Base-by-base conservation (phyloP, 352 stramenopile genomes). In the Phytophthora rubi region DNA sequence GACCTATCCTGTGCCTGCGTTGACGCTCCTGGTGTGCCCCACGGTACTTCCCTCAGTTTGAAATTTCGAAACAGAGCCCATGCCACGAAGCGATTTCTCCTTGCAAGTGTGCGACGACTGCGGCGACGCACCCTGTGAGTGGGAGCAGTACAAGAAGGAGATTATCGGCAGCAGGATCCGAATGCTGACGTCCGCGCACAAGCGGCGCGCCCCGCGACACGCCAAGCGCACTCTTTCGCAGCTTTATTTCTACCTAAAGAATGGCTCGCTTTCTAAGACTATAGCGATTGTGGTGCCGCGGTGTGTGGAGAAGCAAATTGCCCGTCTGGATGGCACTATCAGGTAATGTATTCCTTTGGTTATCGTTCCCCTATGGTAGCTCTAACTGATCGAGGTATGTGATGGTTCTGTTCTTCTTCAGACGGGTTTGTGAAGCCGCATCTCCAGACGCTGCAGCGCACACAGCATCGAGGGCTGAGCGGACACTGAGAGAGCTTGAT, bases 101-200 rank as follows among this genome's bases (percentile, higher is more conserved):
- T 6, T 6, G 10, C 45, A 4, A 10, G 18, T 28, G 33, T 59
- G 53, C 33, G n/a, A n/a, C 53, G 49, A 49, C 53, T 59, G 53
- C 53, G 53, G 33, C 53, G 18, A 59, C 12, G 33, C n/a, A 33
- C 53, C 33, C 8, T 59, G 53, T 18, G 53, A 49, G 18, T 49
- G 53, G 53, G n/a, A 9, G 13, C 53, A 30, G 18, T 59, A 59
- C 53, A 18, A 10, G n/a, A 35, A 49, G 8, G 32, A 21, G 28
- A 58, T 48, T 4, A 58, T 58, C 52, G 32, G 15, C 32, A 59
- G 16, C 53, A 59, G 53, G 53, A n/a, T 59, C 33, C 53, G 53
- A 5, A 51, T 59, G 53, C 9, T 48, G 28, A 57, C 30, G 30
- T 21, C 21, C 9, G n/a, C 16, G 4, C 45, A n/a, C 18, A 52